phyloP scores from a whole-genome alignment of 2,329 filamentous ascomycete species.

The Sarocladiaceae sp. region DNA sequence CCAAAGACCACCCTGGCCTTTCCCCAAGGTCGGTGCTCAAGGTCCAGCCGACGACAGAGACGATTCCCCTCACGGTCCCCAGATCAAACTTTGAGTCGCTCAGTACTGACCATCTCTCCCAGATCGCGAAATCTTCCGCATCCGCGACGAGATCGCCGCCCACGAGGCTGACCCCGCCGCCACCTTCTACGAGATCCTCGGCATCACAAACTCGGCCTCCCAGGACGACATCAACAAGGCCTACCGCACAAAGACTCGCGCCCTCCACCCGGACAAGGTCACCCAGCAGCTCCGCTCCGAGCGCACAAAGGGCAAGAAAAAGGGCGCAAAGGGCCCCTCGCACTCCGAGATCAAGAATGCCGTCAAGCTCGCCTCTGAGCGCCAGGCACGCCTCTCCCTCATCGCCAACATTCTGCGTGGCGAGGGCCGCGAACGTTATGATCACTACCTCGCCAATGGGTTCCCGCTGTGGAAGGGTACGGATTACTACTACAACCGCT shows the following conservation, averaged over 20 bases:
- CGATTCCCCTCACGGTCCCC: background rate
- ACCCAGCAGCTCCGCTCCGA: constrained; percentile 73
- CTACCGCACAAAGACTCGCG: constrained; percentile 79
- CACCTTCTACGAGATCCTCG: constrained; percentile 94
- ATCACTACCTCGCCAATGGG: constrained; percentile 87
- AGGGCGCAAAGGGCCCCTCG: constrained; percentile 64
- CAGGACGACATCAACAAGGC: constrained; percentile 90
- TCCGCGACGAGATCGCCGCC: constrained; percentile 77
- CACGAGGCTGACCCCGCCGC: constrained; percentile 71
- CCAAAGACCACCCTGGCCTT: background rate
- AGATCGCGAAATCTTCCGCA: constrained; percentile 98
- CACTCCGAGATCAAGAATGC: constrained; percentile 70
- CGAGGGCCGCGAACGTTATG: constrained; percentile 76
- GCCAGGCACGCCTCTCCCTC: constrained; percentile 77
- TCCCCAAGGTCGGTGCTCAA: background rate
- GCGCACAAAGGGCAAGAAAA: constrained; percentile 49
- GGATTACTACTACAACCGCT: constrained; percentile 95
- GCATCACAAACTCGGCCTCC: constrained; percentile 63
- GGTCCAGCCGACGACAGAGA: background rate
- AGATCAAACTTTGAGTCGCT: background rate
- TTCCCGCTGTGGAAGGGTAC: constrained; percentile 97
- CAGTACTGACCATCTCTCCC: constrained; percentile 9
- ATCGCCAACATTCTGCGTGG: constrained; percentile 83
- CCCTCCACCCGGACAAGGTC: constrained; percentile 92
- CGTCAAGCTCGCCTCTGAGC: constrained; percentile 73